Evolutionary conservation across 805 yeast genomes (phyloP).

Genomic region (Wickerhamomyces ciferrii): DNA sequence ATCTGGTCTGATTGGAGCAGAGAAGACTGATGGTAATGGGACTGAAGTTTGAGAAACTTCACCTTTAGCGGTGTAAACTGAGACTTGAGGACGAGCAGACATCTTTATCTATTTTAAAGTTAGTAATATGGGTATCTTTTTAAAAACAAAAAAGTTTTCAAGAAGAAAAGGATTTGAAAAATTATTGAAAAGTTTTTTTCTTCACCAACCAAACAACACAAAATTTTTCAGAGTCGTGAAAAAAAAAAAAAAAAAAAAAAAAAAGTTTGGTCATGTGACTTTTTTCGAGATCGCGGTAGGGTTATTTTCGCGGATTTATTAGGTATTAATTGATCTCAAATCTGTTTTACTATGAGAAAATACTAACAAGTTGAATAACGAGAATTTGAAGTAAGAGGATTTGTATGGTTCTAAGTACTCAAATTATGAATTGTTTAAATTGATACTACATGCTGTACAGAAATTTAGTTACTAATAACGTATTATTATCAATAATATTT

Average conservation of each 20-base stretch:
- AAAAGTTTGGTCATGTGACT: too few species aligned
- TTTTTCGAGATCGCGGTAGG: too few species aligned
- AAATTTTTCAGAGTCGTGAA: not conserved
- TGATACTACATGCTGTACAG: too few species aligned
- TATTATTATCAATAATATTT: too few species aligned
- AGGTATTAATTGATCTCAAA: too few species aligned
- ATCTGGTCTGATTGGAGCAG: conserved; percentile 99
- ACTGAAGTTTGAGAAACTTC: conserved; percentile 78
- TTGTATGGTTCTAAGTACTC: too few species aligned
- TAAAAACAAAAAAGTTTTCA: not conserved
- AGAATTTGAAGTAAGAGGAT: too few species aligned
- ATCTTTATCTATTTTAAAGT: conserved; percentile 23
- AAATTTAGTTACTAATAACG: too few species aligned
- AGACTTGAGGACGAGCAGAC: conserved; percentile 91
- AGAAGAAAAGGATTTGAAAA: conserved; percentile 1
- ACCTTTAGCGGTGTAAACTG: conserved; percentile 88
- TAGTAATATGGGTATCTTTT: conserved; percentile 7
- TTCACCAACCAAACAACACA: not conserved
- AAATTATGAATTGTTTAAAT: too few species aligned
- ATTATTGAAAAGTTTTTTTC: not conserved
- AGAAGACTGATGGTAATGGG: conserved; percentile 97
- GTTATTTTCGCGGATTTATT: too few species aligned
- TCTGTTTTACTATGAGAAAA: too few species aligned
- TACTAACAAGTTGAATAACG: too few species aligned
- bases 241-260: not conserved